Conservation (phyloP, 1,139 yeast genomes). For the Diutina mesorugosa region DNA sequence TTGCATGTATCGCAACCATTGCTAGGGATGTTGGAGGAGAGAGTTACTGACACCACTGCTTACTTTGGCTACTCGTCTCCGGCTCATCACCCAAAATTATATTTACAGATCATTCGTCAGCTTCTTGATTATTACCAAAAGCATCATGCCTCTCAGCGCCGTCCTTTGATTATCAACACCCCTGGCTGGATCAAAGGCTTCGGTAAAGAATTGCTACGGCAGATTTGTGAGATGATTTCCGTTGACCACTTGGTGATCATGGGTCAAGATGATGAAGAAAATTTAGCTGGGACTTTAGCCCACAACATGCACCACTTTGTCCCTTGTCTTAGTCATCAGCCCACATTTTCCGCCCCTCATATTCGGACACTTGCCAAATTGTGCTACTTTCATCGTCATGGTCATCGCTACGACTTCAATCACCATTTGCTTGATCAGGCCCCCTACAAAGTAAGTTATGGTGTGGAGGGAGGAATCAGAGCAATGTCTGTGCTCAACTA, state of each 20-base stretch:
- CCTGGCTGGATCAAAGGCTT: slow-evolving; percentile 1
- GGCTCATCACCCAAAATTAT: neutral
- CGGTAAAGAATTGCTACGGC: neutral
- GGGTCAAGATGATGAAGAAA: neutral
- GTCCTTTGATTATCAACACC: neutral
- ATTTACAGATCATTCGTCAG: neutral
- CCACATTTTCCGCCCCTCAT: neutral
- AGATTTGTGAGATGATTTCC: neutral
- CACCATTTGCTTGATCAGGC: neutral
- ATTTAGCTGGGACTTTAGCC: neutral
- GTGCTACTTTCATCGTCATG: neutral
- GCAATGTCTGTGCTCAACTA: neutral
- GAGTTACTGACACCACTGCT: neutral
- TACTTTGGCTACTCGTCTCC: neutral
- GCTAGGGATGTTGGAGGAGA: neutral
- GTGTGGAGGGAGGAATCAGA: neutral
- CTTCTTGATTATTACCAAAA: neutral
- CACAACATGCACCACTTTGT: neutral
- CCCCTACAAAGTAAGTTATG: neutral
- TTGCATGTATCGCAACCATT: neutral
- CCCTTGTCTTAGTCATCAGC: neutral
- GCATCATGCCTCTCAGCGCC: neutral
- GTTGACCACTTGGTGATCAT: neutral
- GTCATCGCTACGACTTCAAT: neutral
- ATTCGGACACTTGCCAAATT: neutral